Conservation (phyloP, 1,284 basidiomycete species). For the Athelia psychrophila region DNA sequence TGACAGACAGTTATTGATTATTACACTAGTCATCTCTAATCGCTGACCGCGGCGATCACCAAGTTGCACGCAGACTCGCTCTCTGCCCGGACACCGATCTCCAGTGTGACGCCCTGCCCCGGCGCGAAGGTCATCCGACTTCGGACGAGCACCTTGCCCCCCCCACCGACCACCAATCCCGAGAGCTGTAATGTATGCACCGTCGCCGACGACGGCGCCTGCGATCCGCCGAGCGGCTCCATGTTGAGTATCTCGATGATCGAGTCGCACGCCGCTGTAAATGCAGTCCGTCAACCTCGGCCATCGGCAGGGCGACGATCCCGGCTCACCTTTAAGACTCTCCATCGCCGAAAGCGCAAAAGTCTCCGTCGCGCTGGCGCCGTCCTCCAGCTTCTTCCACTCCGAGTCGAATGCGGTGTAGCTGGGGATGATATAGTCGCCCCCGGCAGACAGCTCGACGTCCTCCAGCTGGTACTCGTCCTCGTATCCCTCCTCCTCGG, state of each 20-base stretch:
- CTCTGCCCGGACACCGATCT: conserved; percentile 92
- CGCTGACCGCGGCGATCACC: conserved; percentile 88
- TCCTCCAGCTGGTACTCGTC: conserved; percentile 99
- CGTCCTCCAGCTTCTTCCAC: conserved; percentile 89
- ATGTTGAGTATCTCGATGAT: conserved; percentile 94
- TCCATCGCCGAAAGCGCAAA: conserved; percentile 94
- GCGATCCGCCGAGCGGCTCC: conserved; percentile 92
- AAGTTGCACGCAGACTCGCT: conserved; percentile 83
- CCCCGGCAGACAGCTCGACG: conserved; percentile 86
- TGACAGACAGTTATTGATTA: no score
- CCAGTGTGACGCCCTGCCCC: conserved; percentile 93
- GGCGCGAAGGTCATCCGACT: conserved; percentile 94
- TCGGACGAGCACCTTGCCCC: conserved; percentile 90
- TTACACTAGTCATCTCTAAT: conserved; percentile 33
- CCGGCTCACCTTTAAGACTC: conserved; percentile 80
- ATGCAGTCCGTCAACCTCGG: conserved; percentile 1
- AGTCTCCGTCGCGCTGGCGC: conserved; percentile 84
- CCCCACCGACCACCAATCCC: conserved; percentile 85
- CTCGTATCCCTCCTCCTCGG: conserved; percentile 97
- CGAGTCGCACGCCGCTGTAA: conserved; percentile 85
- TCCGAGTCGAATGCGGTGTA: conserved; percentile 91
- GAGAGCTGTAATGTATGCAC: conserved; percentile 95
- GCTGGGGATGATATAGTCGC: conserved; percentile 92
- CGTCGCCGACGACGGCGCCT: conserved; percentile 75
- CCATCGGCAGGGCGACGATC: conserved; percentile 3